Percentiles rank a stretch among this genome's conserved stretches.
phyloP scores from a whole-genome alignment of 2,329 filamentous ascomycete genomes.

The Sporothrix mexicana region DNA sequence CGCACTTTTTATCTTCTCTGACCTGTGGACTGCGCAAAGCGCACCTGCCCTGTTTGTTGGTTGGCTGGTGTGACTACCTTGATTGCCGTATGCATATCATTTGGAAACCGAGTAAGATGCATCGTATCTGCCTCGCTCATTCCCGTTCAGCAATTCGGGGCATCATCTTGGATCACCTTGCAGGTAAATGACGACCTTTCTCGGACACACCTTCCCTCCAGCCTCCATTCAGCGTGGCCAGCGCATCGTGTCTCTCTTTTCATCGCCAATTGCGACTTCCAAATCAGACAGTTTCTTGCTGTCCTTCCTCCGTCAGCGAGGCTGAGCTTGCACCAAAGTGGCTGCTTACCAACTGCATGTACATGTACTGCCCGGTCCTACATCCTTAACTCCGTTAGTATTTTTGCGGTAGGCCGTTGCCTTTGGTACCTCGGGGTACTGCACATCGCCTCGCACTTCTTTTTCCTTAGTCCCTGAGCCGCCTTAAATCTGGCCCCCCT shows the following conservation, averaged over 20 bases:
- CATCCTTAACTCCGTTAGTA: slow-evolving; percentile 17
- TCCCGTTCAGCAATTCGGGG: not conserved
- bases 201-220: slow-evolving; percentile 2
- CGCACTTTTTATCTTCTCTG: not conserved
- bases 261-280: slow-evolving; percentile 13
- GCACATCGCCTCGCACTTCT: slow-evolving; percentile 12
- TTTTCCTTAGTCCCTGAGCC: slow-evolving; percentile 13
- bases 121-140: slow-evolving; percentile 13
- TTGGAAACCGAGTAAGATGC: too few relatives aligned
- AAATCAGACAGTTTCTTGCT: not conserved
- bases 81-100: not conserved
- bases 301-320: slow-evolving; percentile 19
- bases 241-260: not conserved
- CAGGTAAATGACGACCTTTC: not conserved
- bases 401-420: not conserved
- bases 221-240: not conserved
- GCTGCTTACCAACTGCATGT: slow-evolving; percentile 29
- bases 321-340: slow-evolving; percentile 21
- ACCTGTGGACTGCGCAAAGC: not conserved
- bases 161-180: not conserved
- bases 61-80: slow-evolving; percentile 13
- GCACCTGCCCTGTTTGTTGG: slow-evolving; percentile 3
- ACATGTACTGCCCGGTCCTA: slow-evolving; percentile 20
- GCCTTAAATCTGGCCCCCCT: not conserved
- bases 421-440: slow-evolving; percentile 26